Evolutionary conservation across 768 basidiomycete species (phyloP).

Genomic region (Rhizopogon vulgaris): DNA sequence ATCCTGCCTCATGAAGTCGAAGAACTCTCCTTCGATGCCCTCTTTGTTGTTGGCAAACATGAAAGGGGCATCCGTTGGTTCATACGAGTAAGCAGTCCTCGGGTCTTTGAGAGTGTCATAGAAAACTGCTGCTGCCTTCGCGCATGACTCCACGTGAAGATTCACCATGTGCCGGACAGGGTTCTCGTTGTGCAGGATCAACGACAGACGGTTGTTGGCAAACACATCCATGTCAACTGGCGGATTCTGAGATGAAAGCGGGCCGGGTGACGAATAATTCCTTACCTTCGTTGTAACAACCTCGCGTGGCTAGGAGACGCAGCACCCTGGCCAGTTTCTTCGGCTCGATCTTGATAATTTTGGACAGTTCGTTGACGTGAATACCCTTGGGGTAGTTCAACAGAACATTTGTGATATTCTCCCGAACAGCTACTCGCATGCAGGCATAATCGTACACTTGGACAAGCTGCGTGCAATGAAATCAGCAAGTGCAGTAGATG

Average conservation of each 20-base stretch:
- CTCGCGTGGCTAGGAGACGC: slow-evolving; percentile 23
- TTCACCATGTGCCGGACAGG: slow-evolving; percentile 15
- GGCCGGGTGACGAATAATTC: background rate
- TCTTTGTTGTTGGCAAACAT: slow-evolving; percentile 14
- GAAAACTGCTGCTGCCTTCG: slow-evolving; percentile 14
- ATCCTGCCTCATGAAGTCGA: slow-evolving; percentile 18
- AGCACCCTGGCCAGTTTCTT: slow-evolving; percentile 25
- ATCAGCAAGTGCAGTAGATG: background rate
- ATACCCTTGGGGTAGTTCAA: slow-evolving; percentile 22
- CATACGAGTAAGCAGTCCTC: slow-evolving; percentile 10
- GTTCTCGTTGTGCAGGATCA: slow-evolving; percentile 19
- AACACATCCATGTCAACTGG: slow-evolving; percentile 26
- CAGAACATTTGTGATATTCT: slow-evolving; percentile 24
- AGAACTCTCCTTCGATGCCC: slow-evolving; percentile 16
- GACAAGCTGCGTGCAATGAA: slow-evolving; percentile 12
- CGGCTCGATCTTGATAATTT: slow-evolving; percentile 13
- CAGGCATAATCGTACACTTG: slow-evolving; percentile 24
- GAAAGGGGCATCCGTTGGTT: slow-evolving; percentile 16
- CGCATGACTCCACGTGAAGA: slow-evolving; percentile 12
- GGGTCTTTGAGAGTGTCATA: slow-evolving; percentile 24
- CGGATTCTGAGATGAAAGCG: background rate
- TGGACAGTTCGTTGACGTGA: slow-evolving; percentile 23
- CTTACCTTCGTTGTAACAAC: slow-evolving; percentile 27
- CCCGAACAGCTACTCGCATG: slow-evolving; percentile 19
- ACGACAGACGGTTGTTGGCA: slow-evolving; percentile 30